These are phyloP conservation scores for Backusella liffmaniae DNA, from an alignment of 192 early-diverging fungal genomes.

Conservation along the genomic window DNA sequence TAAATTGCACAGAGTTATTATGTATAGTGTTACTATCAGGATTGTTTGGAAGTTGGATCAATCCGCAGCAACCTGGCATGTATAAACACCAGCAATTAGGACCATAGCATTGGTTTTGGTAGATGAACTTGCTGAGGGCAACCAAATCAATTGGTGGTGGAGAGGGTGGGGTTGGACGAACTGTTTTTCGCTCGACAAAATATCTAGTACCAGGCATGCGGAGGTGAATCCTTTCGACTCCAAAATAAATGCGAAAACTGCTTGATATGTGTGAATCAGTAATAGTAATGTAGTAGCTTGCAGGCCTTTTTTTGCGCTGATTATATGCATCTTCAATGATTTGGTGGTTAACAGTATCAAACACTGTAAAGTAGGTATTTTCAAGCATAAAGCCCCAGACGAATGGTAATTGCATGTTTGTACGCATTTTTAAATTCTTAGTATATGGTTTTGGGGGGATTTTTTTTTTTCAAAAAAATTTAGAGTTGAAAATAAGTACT, in stretches of 20 bases:
- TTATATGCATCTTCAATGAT: slow-evolving; percentile 27
- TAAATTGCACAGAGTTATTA: neutral
- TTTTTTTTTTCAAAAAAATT: neutral
- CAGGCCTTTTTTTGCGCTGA: neutral
- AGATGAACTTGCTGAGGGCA: neutral
- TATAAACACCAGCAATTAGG: neutral
- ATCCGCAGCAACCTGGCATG: neutral
- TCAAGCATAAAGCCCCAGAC: slow-evolving; percentile 40
- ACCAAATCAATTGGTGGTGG: neutral
- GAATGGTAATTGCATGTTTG: neutral
- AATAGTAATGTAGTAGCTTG: slow-evolving; percentile 30
- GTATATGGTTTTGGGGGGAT: neutral
- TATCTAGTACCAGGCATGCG: slow-evolving; percentile 40
- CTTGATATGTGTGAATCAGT: slow-evolving; percentile 20
- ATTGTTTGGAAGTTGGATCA: neutral
- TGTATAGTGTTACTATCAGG: neutral
- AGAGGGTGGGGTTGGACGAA: neutral
- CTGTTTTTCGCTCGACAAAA: slow-evolving; percentile 19
- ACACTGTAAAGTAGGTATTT: slow-evolving; percentile 31
- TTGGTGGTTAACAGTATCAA: slow-evolving; percentile 25
- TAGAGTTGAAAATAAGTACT: neutral
- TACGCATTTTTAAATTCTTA: neutral
- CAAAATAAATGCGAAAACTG: slow-evolving; percentile 26
- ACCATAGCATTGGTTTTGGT: neutral
- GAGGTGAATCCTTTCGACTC: slow-evolving; percentile 29